Conservation (phyloP, 2,329 filamentous ascomycete genomes). For the Monosporascus ibericus region DNA sequence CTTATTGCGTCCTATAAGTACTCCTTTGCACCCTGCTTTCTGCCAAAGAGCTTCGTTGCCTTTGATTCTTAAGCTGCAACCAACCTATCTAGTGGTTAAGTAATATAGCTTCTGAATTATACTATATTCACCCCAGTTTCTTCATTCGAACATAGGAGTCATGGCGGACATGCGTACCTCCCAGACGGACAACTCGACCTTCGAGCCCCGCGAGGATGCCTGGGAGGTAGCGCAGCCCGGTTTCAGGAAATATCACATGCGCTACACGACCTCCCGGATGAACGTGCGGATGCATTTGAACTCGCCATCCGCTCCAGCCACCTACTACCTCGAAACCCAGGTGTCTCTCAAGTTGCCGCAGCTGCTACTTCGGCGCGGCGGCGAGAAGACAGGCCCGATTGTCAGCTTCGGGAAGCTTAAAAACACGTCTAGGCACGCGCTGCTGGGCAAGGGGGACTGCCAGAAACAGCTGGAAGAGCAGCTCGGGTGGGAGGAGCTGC, state of each 20-base stretch:
- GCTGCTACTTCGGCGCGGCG: neutral
- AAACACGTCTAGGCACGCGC: neutral
- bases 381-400: neutral
- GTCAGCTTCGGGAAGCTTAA: neutral
- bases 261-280: slow-evolving; percentile 2
- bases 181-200: no score
- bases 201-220: no score
- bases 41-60: no score
- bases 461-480: neutral
- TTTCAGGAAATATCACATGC: slow-evolving; percentile 1
- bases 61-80: no score
- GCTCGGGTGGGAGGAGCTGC: slow-evolving; percentile 3
- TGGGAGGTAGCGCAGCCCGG: neutral
- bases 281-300: neutral
- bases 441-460: slow-evolving; percentile 1
- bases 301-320: neutral
- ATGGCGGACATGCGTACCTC: no score
- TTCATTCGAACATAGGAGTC: no score
- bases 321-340: neutral
- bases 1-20: no score
- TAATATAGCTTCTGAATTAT: no score
- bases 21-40: no score
- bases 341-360: neutral
- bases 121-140: no score
- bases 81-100: no score